A percentile compares a stretch with the other conserved stretches of the same genome.
Evolutionary conservation across 805 yeast species (phyloP).

Genomic region (Ogataea philodendri): DNA sequence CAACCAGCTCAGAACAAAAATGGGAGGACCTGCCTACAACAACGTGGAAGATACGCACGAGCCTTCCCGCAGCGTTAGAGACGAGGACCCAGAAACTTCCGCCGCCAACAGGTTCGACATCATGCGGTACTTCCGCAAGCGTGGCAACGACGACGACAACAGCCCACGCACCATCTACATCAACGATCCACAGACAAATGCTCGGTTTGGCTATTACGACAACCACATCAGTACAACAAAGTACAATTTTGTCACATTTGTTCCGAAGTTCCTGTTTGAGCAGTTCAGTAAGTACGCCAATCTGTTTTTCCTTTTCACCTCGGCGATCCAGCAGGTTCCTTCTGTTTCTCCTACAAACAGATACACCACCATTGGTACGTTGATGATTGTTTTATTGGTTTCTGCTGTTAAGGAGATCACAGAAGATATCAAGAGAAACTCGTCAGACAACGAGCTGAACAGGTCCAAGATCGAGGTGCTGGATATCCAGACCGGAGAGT

Average conservation of each 20-base stretch:
- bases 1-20: constrained; percentile 27
- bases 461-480: constrained; percentile 66
- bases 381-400: constrained; percentile 77
- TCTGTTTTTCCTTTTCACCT: constrained; percentile 87
- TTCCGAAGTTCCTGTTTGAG: constrained; percentile 93
- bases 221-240: constrained; percentile 95
- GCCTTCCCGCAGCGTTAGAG: constrained; percentile 3
- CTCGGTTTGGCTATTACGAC: constrained; percentile 57
- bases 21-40: constrained; percentile 28
- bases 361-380: constrained; percentile 91
- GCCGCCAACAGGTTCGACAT: constrained; percentile 29
- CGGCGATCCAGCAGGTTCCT: constrained; percentile 95
- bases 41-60: constrained; percentile 17
- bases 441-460: constrained; percentile 87
- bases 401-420: constrained; percentile 89
- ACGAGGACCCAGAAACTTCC: constrained; percentile 26
- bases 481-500: constrained; percentile 55
- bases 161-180: constrained; percentile 67
- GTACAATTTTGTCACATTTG: constrained; percentile 86
- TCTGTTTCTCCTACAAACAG: constrained; percentile 94
- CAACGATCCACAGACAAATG: constrained; percentile 59
- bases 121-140: constrained; percentile 25
- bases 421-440: constrained; percentile 86
- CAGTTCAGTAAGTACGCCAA: constrained; percentile 98
- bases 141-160: constrained; percentile 20